A percentile compares a stretch with the other conserved stretches of the same genome.
Evolutionary conservation across 2,329 filamentous ascomycete species (phyloP).

Genomic region (Cercospora sojina): DNA sequence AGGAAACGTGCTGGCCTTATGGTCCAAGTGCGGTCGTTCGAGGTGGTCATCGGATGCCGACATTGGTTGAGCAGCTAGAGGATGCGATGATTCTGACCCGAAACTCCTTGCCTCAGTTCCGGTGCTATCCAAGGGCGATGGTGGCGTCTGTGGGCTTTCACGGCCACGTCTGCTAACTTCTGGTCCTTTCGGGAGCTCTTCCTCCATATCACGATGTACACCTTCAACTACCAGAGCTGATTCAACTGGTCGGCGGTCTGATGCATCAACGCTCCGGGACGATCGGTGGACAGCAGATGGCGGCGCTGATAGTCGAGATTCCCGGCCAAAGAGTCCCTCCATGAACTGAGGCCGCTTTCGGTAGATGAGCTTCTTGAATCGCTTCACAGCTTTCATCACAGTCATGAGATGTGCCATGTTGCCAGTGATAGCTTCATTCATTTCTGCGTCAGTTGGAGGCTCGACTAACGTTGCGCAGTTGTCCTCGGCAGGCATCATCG

Average conservation of each 20-base stretch:
- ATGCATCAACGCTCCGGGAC: conserved; percentile 49
- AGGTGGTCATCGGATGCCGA: conserved; percentile 14
- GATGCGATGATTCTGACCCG: conserved; percentile 8
- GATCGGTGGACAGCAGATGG: conserved; percentile 38
- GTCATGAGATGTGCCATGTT: conserved; percentile 84
- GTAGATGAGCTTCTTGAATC: conserved; percentile 75
- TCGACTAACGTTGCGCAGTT: conserved; percentile 81
- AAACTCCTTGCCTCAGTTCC: conserved; percentile 1
- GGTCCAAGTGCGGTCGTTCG: conserved; percentile 7
- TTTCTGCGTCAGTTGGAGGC: conserved; percentile 82
- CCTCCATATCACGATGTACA: conserved; percentile 48
- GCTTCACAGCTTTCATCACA: conserved; percentile 87
- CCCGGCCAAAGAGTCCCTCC: conserved; percentile 60
- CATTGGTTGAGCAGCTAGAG: conserved; percentile 10
- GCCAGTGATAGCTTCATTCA: conserved; percentile 84
- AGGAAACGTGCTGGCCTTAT: conserved; percentile 36
- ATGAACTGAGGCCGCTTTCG: conserved; percentile 55
- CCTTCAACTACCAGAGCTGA: conserved; percentile 54
- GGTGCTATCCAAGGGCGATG: conserved; percentile 5
- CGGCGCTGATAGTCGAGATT: conserved; percentile 58
- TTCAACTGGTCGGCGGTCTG: conserved; percentile 53
- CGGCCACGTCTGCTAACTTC: conserved; percentile 1
- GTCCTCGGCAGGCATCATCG: conserved; percentile 75
- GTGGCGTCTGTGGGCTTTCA: conserved; percentile 6
- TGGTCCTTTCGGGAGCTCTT: conserved; percentile 28